Base-by-base conservation (phyloP, 352 stramenopile species). In the Phytophthora multivora region DNA sequence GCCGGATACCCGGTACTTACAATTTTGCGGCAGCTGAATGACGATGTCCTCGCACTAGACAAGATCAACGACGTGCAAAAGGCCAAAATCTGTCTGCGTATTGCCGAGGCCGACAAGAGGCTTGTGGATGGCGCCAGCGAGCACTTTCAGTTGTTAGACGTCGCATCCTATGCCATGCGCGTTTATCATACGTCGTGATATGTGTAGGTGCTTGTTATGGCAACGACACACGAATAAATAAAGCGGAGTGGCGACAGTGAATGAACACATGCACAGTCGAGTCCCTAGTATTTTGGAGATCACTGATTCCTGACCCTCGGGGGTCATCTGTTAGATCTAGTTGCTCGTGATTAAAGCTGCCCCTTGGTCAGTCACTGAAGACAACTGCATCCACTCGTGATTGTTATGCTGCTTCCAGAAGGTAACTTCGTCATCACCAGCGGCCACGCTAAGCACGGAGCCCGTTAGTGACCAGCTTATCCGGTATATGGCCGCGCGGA, bases 101-200 rank as follows among this genome's bases (percentile, higher is more conserved):
- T 99, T 69, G 96, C 96, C 6, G 86, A 98, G 72, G 92, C 93
- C 8, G 96, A 99, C 80, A 98, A 98, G 71, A 93, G 89, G 53
- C 90, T 99, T 41, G 89, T 98, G 11, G 96, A 99, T 66, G 96
- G 96, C 19, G 95, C 91, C 12, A 98, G 97, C 77, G 97, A 99
- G 61, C 80, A 96, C 54, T 95, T 99, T 69, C 97, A 99, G 74
- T 79, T 99, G 40, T 83, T 99, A 72, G 92, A 98, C 60, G 90
- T 99, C 15, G 86, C 83, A 48, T 92, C 87, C 10, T 91, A 82
- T 62, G 86, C 96, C 46, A 93, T 95, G 83, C 77, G 83, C 36
- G 66, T 81, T 12, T 93, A 88, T 58, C 77, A 93, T 66, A 64
- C 54, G 21, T 36, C 51, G 23, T 72, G 55, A 56, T 53, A 59